Percentiles rank a stretch among this genome's conserved stretches.
Evolutionary conservation across 306 rosid genomes (phyloP).

Genomic region (Cajanus cajan): DNA sequence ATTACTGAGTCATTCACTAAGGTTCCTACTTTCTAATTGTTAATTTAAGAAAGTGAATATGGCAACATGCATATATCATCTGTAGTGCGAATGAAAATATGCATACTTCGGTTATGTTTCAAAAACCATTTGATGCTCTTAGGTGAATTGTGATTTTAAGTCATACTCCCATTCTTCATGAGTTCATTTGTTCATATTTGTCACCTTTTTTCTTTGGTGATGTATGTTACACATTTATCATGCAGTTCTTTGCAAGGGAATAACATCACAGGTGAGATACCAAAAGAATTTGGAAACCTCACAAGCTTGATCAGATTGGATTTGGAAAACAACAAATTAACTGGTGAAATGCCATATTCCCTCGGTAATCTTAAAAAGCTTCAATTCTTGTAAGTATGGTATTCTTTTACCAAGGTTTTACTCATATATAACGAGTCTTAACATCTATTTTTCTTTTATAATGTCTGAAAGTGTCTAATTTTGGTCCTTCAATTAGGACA

Average conservation of each 20-base stretch:
- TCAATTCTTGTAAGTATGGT: constrained; percentile 79
- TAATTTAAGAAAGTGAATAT: not conserved
- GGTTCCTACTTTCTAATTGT: constrained; percentile 10
- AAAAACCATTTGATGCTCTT: not conserved
- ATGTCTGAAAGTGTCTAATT: constrained; percentile 27
- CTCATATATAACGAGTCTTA: not conserved
- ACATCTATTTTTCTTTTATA: constrained; percentile 20
- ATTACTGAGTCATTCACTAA: not conserved
- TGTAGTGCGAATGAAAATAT: not conserved
- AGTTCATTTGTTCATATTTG: not conserved
- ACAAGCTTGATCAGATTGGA: constrained; percentile 64
- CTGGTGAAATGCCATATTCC: constrained; percentile 78
- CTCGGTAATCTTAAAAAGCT: constrained; percentile 70
- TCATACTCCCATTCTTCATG: not conserved
- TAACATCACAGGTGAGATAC: constrained; percentile 67
- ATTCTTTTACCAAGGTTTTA: constrained; percentile 17
- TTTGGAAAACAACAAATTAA: constrained; percentile 64
- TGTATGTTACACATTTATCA: constrained; percentile 15
- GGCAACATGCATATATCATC: not conserved
- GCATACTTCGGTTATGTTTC: not conserved
- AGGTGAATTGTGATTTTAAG: not conserved
- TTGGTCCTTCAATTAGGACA: constrained; percentile 52
- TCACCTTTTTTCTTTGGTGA: not conserved
- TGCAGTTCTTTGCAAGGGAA: constrained; percentile 81
- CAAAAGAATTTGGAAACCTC: constrained; percentile 72